phyloP scores from a whole-genome alignment of 2,329 filamentous ascomycete species.

The Metarhizium anisopliae region DNA sequence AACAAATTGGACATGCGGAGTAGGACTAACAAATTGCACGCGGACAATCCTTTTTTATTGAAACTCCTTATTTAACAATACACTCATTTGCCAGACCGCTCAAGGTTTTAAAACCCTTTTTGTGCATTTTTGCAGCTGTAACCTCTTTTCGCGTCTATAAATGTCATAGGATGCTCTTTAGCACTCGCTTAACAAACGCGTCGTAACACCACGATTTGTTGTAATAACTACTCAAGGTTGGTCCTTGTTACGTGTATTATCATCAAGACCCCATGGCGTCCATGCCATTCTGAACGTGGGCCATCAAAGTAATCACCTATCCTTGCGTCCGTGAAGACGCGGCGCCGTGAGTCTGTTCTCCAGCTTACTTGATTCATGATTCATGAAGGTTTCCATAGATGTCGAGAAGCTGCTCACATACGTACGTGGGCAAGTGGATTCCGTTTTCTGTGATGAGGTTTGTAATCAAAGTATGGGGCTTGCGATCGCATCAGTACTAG shows the following conservation, averaged over 20 bases:
- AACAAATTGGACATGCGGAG: background rate
- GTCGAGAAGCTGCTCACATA: conserved; percentile 62
- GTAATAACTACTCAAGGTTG: background rate
- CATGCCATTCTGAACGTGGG: background rate
- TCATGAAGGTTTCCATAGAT: conserved; percentile 40
- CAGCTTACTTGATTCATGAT: conserved; percentile 19
- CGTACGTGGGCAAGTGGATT: conserved; percentile 59
- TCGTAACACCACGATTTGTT: background rate
- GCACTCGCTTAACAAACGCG: background rate
- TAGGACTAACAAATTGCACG: background rate
- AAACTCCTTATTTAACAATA: background rate
- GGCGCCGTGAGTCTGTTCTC: background rate
- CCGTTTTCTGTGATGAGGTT: conserved; percentile 71
- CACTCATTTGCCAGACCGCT: background rate
- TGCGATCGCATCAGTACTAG: too few species aligned
- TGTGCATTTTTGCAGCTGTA: background rate
- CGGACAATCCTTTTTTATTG: background rate
- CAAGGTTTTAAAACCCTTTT: background rate
- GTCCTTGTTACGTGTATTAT: background rate
- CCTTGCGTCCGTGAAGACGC: background rate
- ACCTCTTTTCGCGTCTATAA: background rate
- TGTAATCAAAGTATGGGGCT: conserved; percentile 60
- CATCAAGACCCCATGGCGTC: background rate
- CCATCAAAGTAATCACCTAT: background rate
- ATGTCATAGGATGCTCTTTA: background rate